These are phyloP conservation scores for Vigna nakashimae DNA, from an alignment of 306 rosid species.

Conservation along the genomic window DNA sequence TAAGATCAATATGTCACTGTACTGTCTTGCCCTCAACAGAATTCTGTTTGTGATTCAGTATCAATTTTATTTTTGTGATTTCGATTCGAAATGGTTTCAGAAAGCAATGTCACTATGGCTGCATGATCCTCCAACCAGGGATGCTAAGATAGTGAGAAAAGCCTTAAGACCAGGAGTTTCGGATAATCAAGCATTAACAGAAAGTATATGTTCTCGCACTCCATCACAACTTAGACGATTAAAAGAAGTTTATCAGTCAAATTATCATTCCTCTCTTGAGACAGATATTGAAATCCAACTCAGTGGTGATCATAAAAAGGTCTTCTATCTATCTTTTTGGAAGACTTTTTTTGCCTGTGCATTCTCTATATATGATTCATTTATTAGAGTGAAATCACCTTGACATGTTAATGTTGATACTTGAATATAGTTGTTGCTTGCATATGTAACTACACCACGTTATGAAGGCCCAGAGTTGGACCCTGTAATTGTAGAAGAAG, in stretches of 20 bases:
- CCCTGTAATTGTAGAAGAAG: conserved; percentile 40
- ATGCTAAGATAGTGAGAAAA: conserved; percentile 54
- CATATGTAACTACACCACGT: conserved; percentile 59
- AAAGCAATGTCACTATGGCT: conserved; percentile 76
- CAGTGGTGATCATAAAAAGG: conserved; percentile 69
- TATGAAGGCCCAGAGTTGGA: conserved; percentile 80
- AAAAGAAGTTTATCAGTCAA: conserved; percentile 64
- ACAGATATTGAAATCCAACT: conserved; percentile 53
- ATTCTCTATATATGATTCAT: too few species aligned
- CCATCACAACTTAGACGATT: conserved; percentile 70
- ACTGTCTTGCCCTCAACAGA: too few species aligned
- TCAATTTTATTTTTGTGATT: background rate
- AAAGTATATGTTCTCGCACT: conserved; percentile 74
- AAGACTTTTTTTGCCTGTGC: background rate
- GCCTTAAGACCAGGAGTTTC: conserved; percentile 43
- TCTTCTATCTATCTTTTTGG: conserved; percentile 15
- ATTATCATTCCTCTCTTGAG: conserved; percentile 54
- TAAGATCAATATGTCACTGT: too few species aligned
- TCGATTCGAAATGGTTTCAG: conserved; percentile 49
- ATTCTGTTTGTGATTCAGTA: too few species aligned
- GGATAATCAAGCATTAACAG: conserved; percentile 67
- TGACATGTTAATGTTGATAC: background rate
- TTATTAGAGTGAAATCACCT: too few species aligned
- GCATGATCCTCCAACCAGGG: conserved; percentile 70
- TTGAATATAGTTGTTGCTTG: conserved; percentile 66